Base-by-base conservation (phyloP, 768 basidiomycete genomes). In the Mycena galericulata region DNA sequence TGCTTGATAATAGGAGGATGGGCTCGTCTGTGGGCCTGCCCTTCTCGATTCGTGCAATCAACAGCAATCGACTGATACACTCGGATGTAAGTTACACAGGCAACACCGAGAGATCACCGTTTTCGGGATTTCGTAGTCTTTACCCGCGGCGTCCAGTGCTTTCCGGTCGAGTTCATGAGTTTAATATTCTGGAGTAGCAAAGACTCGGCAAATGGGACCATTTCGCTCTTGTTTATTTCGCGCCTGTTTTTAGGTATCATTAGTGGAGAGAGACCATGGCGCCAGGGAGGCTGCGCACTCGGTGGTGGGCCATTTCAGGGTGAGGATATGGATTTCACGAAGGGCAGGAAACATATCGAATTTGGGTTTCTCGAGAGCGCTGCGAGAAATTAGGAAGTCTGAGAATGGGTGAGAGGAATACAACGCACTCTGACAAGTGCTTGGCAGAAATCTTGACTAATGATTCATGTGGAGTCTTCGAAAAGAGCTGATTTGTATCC, bases 81-180 rank as follows among this genome's bases (percentile, higher is more conserved):
- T n/a, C n/a, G n/a, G n/a, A n/a, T n/a, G n/a, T n/a, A n/a, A n/a
- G n/a, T n/a, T n/a, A n/a, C n/a, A n/a, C n/a, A n/a, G n/a, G n/a
- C n/a, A n/a, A n/a, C n/a, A n/a, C n/a, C n/a, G n/a, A n/a, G n/a
- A 43, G 18, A 46, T 26, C n/a, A 34, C 34, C 32, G 40, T 11
- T n/a, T 40, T 15, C 29, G 12, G 8, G 34, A 36, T 22, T 41
- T 30, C n/a, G 41, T 3, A 12, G 41, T 53, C 62, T 64, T 47
- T 1, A 64, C 40, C 34, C 54, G 32, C 0, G 62, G 62, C 14
- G 32, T 38, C 62, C 62, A 64, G 17, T 55, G 27, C 34, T 49
- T 45, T 45, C 54, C 62, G 1, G 7, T 24, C 40, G 50, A 53
- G 49, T 64, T 43, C 4, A 24, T 29, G 12, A 64, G 26, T 11